These are phyloP conservation scores for Tetrahymena elliotti DNA, from an alignment of 73 alveolate species.

Conservation along the genomic window DNA sequence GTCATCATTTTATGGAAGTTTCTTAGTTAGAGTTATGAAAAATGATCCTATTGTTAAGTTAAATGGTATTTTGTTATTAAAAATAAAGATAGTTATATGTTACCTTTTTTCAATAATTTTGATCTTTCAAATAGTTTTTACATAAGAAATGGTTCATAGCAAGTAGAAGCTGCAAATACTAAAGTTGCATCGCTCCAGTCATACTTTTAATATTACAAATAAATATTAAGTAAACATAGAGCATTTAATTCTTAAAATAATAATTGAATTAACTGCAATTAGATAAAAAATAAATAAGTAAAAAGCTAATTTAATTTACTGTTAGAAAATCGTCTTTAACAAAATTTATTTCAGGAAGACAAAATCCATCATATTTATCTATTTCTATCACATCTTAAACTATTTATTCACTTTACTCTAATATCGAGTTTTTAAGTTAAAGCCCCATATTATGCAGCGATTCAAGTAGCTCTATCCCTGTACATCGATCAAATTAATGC, in stretches of 20 bases:
- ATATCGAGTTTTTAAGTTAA: slow-evolving; percentile 18
- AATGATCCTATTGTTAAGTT: slow-evolving; percentile 38
- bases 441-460: slow-evolving; percentile 41
- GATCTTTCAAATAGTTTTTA: slow-evolving; percentile 68
- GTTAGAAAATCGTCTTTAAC: slow-evolving; percentile 40
- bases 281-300: not conserved
- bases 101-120: slow-evolving; percentile 29
- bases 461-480: slow-evolving; percentile 71
- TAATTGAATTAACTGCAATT: not conserved
- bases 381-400: slow-evolving; percentile 14
- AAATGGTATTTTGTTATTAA: not conserved
- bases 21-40: slow-evolving; percentile 71
- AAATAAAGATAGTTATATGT: not conserved
- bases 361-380: slow-evolving; percentile 6
- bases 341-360: slow-evolving; percentile 32
- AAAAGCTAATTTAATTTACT: not conserved
- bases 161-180: slow-evolving; percentile 85
- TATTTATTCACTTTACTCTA: slow-evolving; percentile 45
- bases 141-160: slow-evolving; percentile 75
- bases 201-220: slow-evolving; percentile 25
- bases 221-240: slow-evolving; percentile 14
- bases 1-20: slow-evolving; percentile 54
- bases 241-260: not conserved
- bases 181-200: slow-evolving; percentile 84
- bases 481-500: slow-evolving; percentile 64